phyloP scores from a whole-genome alignment of 2,329 filamentous ascomycete species.

The Cadophora luteo-olivacea region DNA sequence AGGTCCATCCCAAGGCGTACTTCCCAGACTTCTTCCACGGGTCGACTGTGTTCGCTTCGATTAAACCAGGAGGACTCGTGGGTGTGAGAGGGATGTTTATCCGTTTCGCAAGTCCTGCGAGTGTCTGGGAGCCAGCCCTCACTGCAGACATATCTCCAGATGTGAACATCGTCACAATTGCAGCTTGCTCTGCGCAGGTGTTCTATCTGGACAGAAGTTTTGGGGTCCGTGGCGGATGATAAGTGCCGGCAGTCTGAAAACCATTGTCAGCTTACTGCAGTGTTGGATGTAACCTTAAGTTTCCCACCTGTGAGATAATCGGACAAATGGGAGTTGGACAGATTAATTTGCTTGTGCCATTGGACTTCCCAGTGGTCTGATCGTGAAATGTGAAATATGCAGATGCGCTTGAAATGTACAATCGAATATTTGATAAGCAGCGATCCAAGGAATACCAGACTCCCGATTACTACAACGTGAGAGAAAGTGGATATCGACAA shows the following conservation, averaged over 20 bases:
- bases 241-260: conserved; percentile 23
- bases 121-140: conserved; percentile 39
- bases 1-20: conserved; percentile 87
- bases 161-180: conserved; percentile 27
- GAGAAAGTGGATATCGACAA: conserved; percentile 39
- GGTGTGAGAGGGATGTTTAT: conserved; percentile 66
- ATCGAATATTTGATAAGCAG: conserved; percentile 25
- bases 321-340: conserved; percentile 7
- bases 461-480: conserved; percentile 44
- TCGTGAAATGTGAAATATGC: conserved; percentile 25
- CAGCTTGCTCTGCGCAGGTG: background rate
- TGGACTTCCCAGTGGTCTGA: conserved; percentile 16
- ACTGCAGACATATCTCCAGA: conserved; percentile 29
- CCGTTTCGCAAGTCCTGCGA: conserved; percentile 48
- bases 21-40: conserved; percentile 84
- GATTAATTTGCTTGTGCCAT: conserved; percentile 28
- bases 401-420: conserved; percentile 29
- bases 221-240: conserved; percentile 19
- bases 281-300: conserved; percentile 11
- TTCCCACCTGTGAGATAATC: conserved; percentile 19
- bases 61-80: conserved; percentile 64
- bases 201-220: conserved; percentile 12
- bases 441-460: conserved; percentile 47
- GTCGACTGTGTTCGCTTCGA: conserved; percentile 71
- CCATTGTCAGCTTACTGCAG: conserved; percentile 27